Base-by-base conservation (phyloP, 768 basidiomycete species). In the Kwoniella sp. region DNA sequence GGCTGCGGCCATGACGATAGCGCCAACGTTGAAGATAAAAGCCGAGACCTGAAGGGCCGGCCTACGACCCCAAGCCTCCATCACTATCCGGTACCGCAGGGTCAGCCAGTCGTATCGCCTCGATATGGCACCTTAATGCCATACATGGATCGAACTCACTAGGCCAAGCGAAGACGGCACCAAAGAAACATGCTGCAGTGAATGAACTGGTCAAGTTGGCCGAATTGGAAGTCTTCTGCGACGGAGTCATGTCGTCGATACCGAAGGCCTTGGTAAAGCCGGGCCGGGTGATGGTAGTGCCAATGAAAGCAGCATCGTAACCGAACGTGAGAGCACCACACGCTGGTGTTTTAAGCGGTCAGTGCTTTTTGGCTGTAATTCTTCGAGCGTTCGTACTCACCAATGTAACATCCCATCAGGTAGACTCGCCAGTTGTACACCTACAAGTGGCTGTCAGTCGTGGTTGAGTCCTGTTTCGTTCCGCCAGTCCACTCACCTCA, bases 161-260 rank as follows among this genome's bases (percentile, higher is more conserved):
- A 23, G 68, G 68, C 69, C 73, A 74, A n/a, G 59, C 59, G 45
- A 61, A 62, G 34, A 70, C 45, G 17, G 71, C 68, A n/a, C 73
- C 73, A 53, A 76, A 73, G 77, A 73, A 85, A 82, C 68, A 79
- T 79, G 38, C 84, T 11, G 82, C 85, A 63, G 85, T 84, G 71
- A 82, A 85, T 11, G 81, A 71, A 9, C 84, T 84, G 20, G 85
- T 84, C 37, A 85, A 82, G 65, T 85, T 85, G 11, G 84, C 81
- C 4, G 82, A 82, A 52, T 83, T 78, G 26, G 75, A 58, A 26
- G 82, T 77, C 52, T 82, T 70, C 41, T 82, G 69, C 0, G 65
- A 45, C 0, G 80, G 66, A 1, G 78, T 72, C 72, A 82, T 80
- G 3, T 66, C 75, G 30, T 72, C 73, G 23, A 84, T 79, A 0